These are phyloP conservation scores for Lactifluus piperatus DNA, from an alignment of 768 basidiomycete genomes.

Conservation along the genomic window DNA sequence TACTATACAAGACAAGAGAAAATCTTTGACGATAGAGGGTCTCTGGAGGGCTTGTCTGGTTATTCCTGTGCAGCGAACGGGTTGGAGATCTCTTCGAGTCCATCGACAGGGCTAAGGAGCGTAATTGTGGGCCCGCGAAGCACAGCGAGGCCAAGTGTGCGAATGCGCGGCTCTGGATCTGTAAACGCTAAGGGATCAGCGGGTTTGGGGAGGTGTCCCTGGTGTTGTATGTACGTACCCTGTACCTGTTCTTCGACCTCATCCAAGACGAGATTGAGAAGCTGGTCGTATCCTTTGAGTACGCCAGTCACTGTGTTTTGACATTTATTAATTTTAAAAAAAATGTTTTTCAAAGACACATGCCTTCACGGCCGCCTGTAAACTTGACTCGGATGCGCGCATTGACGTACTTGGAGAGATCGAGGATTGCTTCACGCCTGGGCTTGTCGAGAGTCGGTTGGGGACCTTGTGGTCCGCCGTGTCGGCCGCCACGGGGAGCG, in stretches of 20 bases:
- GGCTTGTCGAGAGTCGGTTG: slow-evolving; percentile 60
- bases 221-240: slow-evolving; percentile 35
- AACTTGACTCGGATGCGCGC: slow-evolving; percentile 93
- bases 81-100: slow-evolving; percentile 89
- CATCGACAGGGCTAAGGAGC: slow-evolving; percentile 88
- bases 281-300: slow-evolving; percentile 92
- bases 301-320: slow-evolving; percentile 66
- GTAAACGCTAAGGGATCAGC: slow-evolving; percentile 2
- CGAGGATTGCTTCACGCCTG: slow-evolving; percentile 89
- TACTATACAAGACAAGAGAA: no score
- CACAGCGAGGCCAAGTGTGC: slow-evolving; percentile 76
- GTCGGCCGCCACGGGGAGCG: slow-evolving; percentile 34
- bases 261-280: slow-evolving; percentile 94
- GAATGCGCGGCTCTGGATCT: slow-evolving; percentile 59
- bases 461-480: slow-evolving; percentile 39
- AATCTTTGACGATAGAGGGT: no score
- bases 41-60: not conserved
- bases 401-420: slow-evolving; percentile 90
- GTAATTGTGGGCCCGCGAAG: slow-evolving; percentile 93
- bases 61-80: slow-evolving; percentile 72
- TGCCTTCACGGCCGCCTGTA: slow-evolving; percentile 92
- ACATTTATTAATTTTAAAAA: not conserved
- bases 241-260: slow-evolving; percentile 81
- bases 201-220: not conserved
- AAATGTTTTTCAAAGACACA: slow-evolving; percentile 29